Base-by-base conservation (phyloP, 2,329 filamentous ascomycete genomes). In the Colletotrichum lentis region DNA sequence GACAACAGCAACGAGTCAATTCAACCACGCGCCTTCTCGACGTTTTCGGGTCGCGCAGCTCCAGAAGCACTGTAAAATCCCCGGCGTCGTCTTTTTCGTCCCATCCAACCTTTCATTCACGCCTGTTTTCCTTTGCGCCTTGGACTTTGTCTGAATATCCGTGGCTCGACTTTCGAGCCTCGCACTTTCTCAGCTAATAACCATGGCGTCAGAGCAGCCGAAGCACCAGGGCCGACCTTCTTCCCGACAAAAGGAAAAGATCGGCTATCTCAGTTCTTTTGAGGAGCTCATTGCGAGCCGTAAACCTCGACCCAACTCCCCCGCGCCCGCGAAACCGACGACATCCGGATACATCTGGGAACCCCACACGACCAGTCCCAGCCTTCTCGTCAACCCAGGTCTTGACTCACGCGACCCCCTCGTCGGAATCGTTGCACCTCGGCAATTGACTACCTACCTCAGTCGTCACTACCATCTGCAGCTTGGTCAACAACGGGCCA, bases 51-150 rank as follows among this genome's bases (percentile, higher is more conserved):
- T 47, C 35, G 53, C 57, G 46, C 20, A 31, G 37, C 37, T 31
- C 11, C 60, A 44, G 20, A 39, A 37, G 20, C 60, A 58, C 24
- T 64, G 64, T 67, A 67, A 67, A 67, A n/a, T 22, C 47, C 60
- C 44, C 18, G 12, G n/a, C 37, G 27, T 55, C 16, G 20, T 53
- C 52, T 41, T 11, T 24, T 46, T 41, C 46, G 39, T 18, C 20
- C 47, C 39, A 6, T 47, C 46, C 22, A 14, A 47, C 53, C 53
- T 64, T 58, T 50, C n/a, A 24, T 27, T 41, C 8, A 20, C 37
- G 24, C 41, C 41, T 41, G 31, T 18, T 43, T 22, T 16, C 39
- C 39, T 56, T 64, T 41, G 53, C 60, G 39, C 47, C 20, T 22
- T 47, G 24, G 53, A 35, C 60, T 58, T 52, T 37, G 7, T 11